Evolutionary conservation across 768 basidiomycete genomes (phyloP).

Genomic region (Pisolithus marmoratus): DNA sequence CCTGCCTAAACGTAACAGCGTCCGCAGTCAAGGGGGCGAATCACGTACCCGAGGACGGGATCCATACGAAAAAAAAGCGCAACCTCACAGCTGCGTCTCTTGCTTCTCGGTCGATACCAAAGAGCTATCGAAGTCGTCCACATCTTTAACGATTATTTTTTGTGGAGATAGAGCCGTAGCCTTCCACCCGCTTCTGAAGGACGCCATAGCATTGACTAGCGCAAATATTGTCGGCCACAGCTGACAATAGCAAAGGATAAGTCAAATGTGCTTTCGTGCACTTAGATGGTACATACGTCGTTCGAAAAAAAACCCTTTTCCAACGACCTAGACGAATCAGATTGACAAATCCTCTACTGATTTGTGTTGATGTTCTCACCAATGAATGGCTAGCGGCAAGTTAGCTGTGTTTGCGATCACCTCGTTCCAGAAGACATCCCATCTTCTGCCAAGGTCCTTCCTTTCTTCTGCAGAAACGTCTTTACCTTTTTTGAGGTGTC

Average conservation of each 20-base stretch:
- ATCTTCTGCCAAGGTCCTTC: slow-evolving; percentile 49
- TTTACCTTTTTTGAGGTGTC: slow-evolving; percentile 52
- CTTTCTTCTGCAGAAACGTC: slow-evolving; percentile 48
- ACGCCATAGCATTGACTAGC: slow-evolving; percentile 47
- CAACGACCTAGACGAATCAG: slow-evolving; percentile 47
- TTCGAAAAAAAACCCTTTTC: slow-evolving; percentile 61
- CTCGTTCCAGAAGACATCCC: slow-evolving; percentile 69
- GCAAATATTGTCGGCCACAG: slow-evolving; percentile 37
- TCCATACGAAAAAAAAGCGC: not conserved
- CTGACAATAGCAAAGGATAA: slow-evolving; percentile 18
- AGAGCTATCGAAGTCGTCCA: slow-evolving; percentile 1
- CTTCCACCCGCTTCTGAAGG: slow-evolving; percentile 68
- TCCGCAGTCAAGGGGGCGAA: no score
- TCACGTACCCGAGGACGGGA: not conserved
- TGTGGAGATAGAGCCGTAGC: slow-evolving; percentile 42
- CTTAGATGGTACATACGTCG: slow-evolving; percentile 39
- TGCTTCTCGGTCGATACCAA: slow-evolving; percentile 8
- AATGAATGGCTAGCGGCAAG: slow-evolving; percentile 80
- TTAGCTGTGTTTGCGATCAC: slow-evolving; percentile 67
- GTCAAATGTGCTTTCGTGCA: not conserved
- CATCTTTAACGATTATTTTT: not conserved
- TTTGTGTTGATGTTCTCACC: slow-evolving; percentile 39
- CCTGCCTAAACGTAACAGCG: no score
- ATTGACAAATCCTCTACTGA: not conserved
- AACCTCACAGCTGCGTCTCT: not conserved